phyloP scores from a whole-genome alignment of 176 grass and related monocot species.

The Cenchrus americanus region DNA sequence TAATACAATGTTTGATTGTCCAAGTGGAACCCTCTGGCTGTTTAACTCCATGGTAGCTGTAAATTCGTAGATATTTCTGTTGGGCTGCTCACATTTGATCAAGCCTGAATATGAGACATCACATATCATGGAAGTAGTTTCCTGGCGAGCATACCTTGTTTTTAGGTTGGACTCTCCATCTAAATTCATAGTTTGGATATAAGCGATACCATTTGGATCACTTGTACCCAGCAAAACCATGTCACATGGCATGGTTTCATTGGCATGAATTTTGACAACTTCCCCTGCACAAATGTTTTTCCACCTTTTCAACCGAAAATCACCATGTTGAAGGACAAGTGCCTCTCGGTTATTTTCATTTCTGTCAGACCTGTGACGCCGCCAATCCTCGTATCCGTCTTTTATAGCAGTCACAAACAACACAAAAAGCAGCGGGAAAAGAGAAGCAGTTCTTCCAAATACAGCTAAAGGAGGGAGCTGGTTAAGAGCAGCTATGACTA shows the following conservation, averaged over 20 bases:
- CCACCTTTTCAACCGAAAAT: constrained; percentile 90
- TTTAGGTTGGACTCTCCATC: constrained; percentile 99
- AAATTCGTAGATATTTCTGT: constrained; percentile 99
- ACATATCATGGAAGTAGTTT: constrained; percentile 68
- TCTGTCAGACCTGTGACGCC: constrained; percentile 90
- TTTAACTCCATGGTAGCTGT: constrained; percentile 95
- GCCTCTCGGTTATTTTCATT: constrained; percentile 98
- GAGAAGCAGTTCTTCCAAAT: constrained; percentile 96
- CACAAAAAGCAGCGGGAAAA: constrained; percentile 96
- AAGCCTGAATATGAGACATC: constrained; percentile 66
- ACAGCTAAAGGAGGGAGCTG: constrained; percentile 98
- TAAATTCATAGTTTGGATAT: constrained; percentile 99
- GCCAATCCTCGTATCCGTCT: constrained; percentile 99
- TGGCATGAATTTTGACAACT: constrained; percentile 85
- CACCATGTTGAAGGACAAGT: constrained; percentile 79
- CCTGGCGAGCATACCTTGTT: constrained; percentile 98
- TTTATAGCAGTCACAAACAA: constrained; percentile 98
- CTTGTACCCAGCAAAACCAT: constrained; percentile 91
- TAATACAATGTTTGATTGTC: constrained; percentile 95
- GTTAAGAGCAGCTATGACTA: constrained; percentile 97
- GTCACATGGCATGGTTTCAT: constrained; percentile 97
- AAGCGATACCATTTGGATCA: constrained; percentile 97
- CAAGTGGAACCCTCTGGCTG: constrained; percentile 79
- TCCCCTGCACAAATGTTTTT: constrained; percentile 94
- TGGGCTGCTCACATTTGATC: constrained; percentile 94